Conservation (phyloP, 257 asterid genomes). For the Solanum virginianum region DNA sequence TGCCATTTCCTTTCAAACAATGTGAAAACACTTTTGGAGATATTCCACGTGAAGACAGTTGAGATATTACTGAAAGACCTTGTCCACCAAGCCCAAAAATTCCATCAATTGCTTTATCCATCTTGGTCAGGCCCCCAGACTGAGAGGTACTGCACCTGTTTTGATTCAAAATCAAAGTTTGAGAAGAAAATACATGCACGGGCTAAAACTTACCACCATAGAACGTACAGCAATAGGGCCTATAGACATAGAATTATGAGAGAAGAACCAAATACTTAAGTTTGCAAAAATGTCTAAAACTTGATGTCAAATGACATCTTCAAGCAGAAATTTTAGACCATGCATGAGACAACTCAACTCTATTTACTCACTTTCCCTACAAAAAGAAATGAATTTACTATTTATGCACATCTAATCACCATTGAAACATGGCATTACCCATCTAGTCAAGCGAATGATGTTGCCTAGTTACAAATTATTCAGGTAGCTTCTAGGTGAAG, state of each 20-base stretch:
- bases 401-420: not conserved
- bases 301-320: not conserved
- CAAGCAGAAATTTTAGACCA: not conserved
- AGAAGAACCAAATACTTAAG: not conserved
- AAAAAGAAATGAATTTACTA: not conserved
- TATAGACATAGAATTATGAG: not conserved
- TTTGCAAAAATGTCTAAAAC: not conserved
- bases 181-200: not conserved
- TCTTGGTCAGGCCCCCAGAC: slow-evolving; percentile 67
- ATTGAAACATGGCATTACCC: not conserved
- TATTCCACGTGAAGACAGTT: slow-evolving; percentile 59
- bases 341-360: not conserved
- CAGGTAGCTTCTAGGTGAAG: not conserved
- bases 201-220: not conserved
- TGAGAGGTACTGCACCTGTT: slow-evolving; percentile 80
- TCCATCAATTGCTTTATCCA: slow-evolving; percentile 88
- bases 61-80: slow-evolving; percentile 66
- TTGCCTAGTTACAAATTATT: not conserved
- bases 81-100: slow-evolving; percentile 81
- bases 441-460: not conserved
- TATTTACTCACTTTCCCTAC: not conserved
- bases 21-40: slow-evolving; percentile 81
- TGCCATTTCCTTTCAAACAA: slow-evolving; percentile 81
- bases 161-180: not conserved
- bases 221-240: not conserved